Percentiles rank a stretch among this genome's conserved stretches.
These are phyloP conservation scores for Boletellus sp. DNA, from an alignment of 1,284 basidiomycete species.

Conservation along the genomic window DNA sequence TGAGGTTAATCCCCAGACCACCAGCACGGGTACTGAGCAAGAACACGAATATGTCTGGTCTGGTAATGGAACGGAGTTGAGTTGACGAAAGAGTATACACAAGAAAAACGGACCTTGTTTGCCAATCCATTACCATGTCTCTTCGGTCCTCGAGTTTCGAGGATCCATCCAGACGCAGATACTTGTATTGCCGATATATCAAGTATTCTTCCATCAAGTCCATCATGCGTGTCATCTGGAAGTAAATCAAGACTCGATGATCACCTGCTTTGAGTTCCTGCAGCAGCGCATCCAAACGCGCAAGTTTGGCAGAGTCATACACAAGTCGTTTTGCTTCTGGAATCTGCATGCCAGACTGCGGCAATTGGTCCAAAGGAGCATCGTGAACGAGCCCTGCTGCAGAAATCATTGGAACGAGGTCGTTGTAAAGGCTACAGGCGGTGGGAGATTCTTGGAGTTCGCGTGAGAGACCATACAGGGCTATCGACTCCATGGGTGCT, in stretches of 20 bases:
- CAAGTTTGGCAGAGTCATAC: constrained; percentile 95
- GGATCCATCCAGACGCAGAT: constrained; percentile 91
- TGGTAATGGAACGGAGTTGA: constrained; percentile 31
- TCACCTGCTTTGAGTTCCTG: constrained; percentile 92
- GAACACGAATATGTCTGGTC: constrained; percentile 94
- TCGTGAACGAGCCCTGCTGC: constrained; percentile 67
- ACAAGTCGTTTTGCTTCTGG: constrained; percentile 96
- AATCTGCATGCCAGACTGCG: constrained; percentile 84
- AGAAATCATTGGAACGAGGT: constrained; percentile 59
- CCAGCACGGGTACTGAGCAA: constrained; percentile 95
- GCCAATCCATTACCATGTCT: constrained; percentile 99
- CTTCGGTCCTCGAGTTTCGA: constrained; percentile 95
- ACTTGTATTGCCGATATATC: constrained; percentile 97
- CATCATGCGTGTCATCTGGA: constrained; percentile 99
- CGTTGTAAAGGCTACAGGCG: constrained; percentile 50
- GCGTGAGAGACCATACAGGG: constrained; percentile 84
- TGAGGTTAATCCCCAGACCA: constrained; percentile 97
- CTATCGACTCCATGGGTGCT: constrained; percentile 68
- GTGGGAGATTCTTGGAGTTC: constrained; percentile 61
- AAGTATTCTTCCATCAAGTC: constrained; percentile 99
- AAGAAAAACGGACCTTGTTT: constrained; percentile 72
- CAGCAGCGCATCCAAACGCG: constrained; percentile 83
- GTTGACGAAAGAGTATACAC: neutral
- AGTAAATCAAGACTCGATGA: constrained; percentile 95
- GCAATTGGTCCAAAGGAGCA: constrained; percentile 76